Base-by-base conservation (phyloP, 176 grass and related monocot genomes). In the Oryza meridionalis region DNA sequence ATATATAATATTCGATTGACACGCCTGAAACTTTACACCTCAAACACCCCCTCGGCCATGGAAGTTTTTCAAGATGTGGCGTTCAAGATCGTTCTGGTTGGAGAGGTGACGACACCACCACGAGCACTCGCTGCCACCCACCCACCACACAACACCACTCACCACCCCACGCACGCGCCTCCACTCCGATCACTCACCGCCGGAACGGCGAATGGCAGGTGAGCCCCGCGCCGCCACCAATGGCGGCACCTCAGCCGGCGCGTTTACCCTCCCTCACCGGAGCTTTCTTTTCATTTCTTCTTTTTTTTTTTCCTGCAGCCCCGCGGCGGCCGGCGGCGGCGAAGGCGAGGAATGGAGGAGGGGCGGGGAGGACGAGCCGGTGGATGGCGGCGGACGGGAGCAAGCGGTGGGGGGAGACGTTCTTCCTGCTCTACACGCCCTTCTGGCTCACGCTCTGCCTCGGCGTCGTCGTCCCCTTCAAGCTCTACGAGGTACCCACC, bases 391-490 rank as follows among this genome's bases (percentile, higher is more conserved):
- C 72, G 75, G 87, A 95, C 80, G 90, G 77, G 63, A 98, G 96
- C 87, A 98, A 98, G 89, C 86, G 92, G 38, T 98, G 96, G 93
- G 96, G 96, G 22, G 96, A 98, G 87, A 78, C 37, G 21, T 98
- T 95, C 81, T 95, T 98, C 83, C 83, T 98, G 70, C 85, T 98
- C 11, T 98, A 98, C 89, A 98, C 93, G 13, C 92, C 96, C 37
- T 98, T 98, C 70, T 93, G 90, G 90, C 89, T 98, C 76, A 95
- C 93, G 19, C 96, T 98, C 43, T 95, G 87, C 75, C 90, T 98
- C 78, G 96, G 93, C 31, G 72, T 93, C 85, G 69, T 98, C 73
- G 89, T 98, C 73, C 93, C 93, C 12, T 98, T 86, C 76, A 98
- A 98, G 82, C 87, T 95, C n/a, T 98, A 98, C 84, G 96, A 98